Evolutionary conservation across 2,329 filamentous ascomycete genomes (phyloP), one percentile per base, ranked within the genome.

Genomic region (Rhynchosporium graminicola): DNA sequence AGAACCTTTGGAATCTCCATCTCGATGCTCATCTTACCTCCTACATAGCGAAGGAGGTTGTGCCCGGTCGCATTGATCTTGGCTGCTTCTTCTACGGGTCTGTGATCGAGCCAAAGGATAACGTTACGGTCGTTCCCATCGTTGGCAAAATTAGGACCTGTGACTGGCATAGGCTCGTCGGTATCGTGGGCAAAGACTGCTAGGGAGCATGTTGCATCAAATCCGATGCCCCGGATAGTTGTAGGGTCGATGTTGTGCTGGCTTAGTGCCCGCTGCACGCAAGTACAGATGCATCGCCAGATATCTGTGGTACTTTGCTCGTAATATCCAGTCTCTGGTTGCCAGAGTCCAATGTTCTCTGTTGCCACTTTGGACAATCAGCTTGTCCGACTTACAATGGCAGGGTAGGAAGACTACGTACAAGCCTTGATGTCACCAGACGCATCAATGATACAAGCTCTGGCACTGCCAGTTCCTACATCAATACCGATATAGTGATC

Each of bases 1-100:
- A 98, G 82, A 1, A 97, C 91, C 79, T 99, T 99, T 67, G 95
- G 95, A 61, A 99, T 96, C 77, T 99, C 95, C 95, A 99, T 99
- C 81, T 99, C 95, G 68, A 97, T 94, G 75, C 92, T 97, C 95
- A 99, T 99, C 75, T 90, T 94, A 67, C 95, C 95, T 70, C 95
- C 95, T 20, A 99, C 95, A 74, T 99, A 99, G 73, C 92, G 90
- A 63, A 99, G 85, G 59, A 99, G 82, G 76, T 96, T 95, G 80
- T 99, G 95, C 59, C 88, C 83, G 2, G 95, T 98, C 60, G 87
- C 86, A 76, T 99, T 99, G 80, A 99, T 96, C 78, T 91, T 90
- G 66, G 91, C 88, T 0, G 94, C 96, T 82, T 99, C 95, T 64
- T 91, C 86, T 13, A 95, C 86, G 0, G 95, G 92, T 45, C 95